These are phyloP conservation scores for Tetradesmus obliquus DNA, from an alignment of 139 green algal genomes.

Conservation along the genomic window DNA sequence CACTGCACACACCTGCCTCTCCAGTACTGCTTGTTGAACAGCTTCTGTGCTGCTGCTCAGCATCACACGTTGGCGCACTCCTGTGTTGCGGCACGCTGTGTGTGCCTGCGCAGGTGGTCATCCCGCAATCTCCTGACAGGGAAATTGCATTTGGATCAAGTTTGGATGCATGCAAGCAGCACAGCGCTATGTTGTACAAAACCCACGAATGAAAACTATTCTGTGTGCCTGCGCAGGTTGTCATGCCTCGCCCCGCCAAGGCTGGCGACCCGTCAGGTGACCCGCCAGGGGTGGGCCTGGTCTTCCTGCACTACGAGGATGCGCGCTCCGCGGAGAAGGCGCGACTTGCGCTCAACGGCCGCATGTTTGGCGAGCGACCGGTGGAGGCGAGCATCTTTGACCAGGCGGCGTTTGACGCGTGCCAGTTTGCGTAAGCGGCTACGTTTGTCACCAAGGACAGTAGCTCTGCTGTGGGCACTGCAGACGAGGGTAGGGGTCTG, in stretches of 20 bases:
- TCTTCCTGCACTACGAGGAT: constrained; percentile 65
- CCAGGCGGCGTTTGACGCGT: constrained; percentile 17
- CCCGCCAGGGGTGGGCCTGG: constrained; percentile 68
- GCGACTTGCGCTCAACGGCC: constrained; percentile 63
- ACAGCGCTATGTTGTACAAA: neutral
- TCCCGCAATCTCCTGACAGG: neutral
- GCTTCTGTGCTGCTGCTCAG: no score
- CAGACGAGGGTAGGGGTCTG: no score
- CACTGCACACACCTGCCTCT: no score
- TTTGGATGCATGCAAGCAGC: neutral
- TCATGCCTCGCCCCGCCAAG: constrained; percentile 57
- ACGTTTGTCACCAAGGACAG: neutral
- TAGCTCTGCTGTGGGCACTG: no score
- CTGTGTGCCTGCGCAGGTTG: constrained; percentile 37
- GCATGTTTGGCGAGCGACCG: constrained; percentile 61
- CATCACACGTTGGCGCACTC: no score
- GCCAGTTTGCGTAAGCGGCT: constrained; percentile 9
- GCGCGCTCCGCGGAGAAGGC: constrained; percentile 40
- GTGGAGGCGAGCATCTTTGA: constrained; percentile 62
- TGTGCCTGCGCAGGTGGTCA: neutral
- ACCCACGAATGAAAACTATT: neutral
- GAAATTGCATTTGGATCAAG: no score
- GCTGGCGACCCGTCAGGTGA: constrained; percentile 8
- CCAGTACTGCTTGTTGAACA: no score
- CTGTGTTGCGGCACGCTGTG: no score